phyloP scores from a whole-genome alignment of 2,329 filamentous ascomycete genomes.

The Phaeosphaeria sp. region DNA sequence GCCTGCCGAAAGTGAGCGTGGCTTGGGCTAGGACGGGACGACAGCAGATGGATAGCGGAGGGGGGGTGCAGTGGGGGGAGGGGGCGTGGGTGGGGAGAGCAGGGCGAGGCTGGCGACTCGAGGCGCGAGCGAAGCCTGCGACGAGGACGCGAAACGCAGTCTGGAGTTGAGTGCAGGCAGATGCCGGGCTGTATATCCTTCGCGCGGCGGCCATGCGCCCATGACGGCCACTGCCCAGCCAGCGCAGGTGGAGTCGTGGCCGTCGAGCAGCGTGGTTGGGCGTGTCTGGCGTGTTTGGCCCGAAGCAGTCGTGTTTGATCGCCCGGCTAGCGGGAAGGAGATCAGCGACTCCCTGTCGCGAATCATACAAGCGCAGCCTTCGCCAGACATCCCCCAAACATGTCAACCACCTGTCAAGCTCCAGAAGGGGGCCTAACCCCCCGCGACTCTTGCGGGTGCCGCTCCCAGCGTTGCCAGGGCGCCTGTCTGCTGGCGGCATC shows the following conservation, averaged over 20 bases:
- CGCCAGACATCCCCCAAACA: constrained; percentile 35
- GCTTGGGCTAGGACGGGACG: background rate
- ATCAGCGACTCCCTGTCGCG: constrained; percentile 35
- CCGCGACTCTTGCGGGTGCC: background rate
- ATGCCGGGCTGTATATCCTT: background rate
- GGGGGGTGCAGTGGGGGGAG: background rate
- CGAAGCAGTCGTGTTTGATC: constrained; percentile 34
- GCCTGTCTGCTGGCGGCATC: background rate
- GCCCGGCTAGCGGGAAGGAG: constrained; percentile 36
- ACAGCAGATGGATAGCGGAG: background rate
- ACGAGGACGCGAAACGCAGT: background rate
- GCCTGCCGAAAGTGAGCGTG: constrained; percentile 19
- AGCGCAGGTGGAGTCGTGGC: background rate
- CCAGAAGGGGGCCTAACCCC: constrained; percentile 1
- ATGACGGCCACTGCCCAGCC: too few relatives aligned
- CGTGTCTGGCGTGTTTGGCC: constrained; percentile 17
- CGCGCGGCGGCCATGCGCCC: background rate
- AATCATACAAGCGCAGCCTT: constrained; percentile 30
- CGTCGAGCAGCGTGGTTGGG: constrained; percentile 16
- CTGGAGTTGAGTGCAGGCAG: background rate
- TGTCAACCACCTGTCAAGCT: constrained; percentile 16
- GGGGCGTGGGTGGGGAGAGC: too few relatives aligned
- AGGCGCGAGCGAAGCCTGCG: background rate
- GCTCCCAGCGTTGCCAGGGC: background rate
- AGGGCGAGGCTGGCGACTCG: background rate